These are phyloP conservation scores for Jamesozyma spencerorum DNA, from an alignment of 805 yeast genomes.

Conservation along the genomic window DNA sequence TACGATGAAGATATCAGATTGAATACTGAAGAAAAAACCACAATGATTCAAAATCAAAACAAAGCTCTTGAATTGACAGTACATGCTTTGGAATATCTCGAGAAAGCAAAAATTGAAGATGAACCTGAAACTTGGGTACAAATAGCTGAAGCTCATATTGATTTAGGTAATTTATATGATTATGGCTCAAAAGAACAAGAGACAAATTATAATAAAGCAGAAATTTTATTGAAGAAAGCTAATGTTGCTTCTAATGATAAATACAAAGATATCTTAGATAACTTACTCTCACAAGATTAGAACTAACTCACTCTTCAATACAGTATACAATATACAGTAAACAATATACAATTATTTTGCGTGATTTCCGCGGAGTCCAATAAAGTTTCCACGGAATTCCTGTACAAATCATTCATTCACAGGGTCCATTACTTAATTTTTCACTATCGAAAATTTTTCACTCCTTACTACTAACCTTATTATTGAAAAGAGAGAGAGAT, in stretches of 20 bases:
- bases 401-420: too few species aligned
- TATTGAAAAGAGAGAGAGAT: too few species aligned
- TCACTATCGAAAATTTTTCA: too few species aligned
- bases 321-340: too few species aligned
- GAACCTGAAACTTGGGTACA: conserved; percentile 77
- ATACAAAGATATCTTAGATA: conserved; percentile 54
- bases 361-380: neutral
- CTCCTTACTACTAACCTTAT: too few species aligned
- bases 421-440: too few species aligned
- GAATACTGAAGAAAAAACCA: conserved; percentile 14
- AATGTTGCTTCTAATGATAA: conserved; percentile 74
- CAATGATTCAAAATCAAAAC: conserved; percentile 36
- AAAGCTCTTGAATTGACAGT: conserved; percentile 40
- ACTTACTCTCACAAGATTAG: conserved; percentile 29
- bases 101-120: conserved; percentile 53
- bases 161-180: conserved; percentile 65
- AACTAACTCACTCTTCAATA: too few species aligned
- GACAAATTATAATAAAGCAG: conserved; percentile 57
- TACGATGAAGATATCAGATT: conserved; percentile 44
- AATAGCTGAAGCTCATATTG: conserved; percentile 77
- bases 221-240: conserved; percentile 55
- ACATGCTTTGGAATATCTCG: conserved; percentile 49
- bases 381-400: too few species aligned
- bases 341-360: too few species aligned
- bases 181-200: conserved; percentile 62